Evolutionary conservation across 2,329 filamentous ascomycete species (phyloP).

Genomic region (Chaetomium globosum): DNA sequence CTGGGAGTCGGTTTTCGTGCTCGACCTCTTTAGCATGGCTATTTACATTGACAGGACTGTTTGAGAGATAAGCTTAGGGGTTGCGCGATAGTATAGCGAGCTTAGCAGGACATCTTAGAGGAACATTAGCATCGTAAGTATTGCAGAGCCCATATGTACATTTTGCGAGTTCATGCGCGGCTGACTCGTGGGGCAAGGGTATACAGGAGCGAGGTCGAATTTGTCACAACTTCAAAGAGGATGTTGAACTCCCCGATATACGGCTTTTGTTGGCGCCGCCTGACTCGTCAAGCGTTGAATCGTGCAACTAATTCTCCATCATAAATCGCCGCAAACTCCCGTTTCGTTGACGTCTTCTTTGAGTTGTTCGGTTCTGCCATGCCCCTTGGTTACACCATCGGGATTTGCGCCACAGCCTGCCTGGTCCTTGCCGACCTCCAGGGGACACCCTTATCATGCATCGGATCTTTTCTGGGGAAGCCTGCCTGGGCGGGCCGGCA

Average conservation of each 20-base stretch:
- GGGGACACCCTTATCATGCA: not conserved
- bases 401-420: not conserved
- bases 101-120: not conserved
- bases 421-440: conserved; percentile 5
- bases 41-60: not conserved
- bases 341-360: not conserved
- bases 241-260: not conserved
- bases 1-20: not conserved
- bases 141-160: not conserved
- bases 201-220: not conserved
- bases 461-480: conserved; percentile 22
- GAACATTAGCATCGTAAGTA: not conserved
- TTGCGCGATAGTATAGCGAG: not conserved
- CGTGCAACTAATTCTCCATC: not conserved
- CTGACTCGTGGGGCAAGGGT: conserved; percentile 1
- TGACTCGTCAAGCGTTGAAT: not conserved
- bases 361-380: not conserved
- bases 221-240: not conserved
- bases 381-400: conserved; percentile 6
- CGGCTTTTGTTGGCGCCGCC: not conserved
- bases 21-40: not conserved
- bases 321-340: not conserved
- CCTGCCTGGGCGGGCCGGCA: not conserved
- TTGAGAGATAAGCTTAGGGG: not conserved
- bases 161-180: not conserved